Percentiles rank a stretch among this genome's conserved stretches.
phyloP scores from a whole-genome alignment of 371 early-diverging fungal genomes.

The Mortierella sp. region DNA sequence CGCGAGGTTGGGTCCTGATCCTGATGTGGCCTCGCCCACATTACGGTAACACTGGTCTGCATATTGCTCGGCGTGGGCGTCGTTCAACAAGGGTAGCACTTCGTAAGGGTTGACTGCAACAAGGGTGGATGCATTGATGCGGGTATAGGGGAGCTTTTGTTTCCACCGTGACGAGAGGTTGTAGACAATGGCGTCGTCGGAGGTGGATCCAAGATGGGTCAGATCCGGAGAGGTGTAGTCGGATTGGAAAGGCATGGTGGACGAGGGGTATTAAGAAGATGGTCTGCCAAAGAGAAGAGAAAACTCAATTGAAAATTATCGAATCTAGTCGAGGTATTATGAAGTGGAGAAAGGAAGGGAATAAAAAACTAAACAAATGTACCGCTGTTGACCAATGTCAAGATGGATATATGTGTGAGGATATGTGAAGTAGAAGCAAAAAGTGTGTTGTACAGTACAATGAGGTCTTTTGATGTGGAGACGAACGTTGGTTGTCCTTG shows the following conservation, averaged over 20 bases:
- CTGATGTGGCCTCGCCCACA: conserved; percentile 8
- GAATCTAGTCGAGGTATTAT: not conserved
- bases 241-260: conserved; percentile 39
- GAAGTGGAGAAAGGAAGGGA: not conserved
- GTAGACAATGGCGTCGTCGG: conserved; percentile 55
- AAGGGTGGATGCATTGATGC: conserved; percentile 70
- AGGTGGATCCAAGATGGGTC: conserved; percentile 52
- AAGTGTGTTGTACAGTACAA: not conserved
- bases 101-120: conserved; percentile 71
- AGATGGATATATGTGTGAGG: too few species aligned
- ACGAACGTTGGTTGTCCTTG: not conserved
- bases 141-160: conserved; percentile 66
- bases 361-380: not conserved
- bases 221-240: conserved; percentile 54
- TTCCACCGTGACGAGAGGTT: conserved; percentile 54
- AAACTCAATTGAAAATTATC: not conserved
- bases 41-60: conserved; percentile 63
- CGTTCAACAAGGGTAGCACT: conserved; percentile 64
- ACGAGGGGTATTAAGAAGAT: not conserved
- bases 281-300: not conserved
- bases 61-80: conserved; percentile 63
- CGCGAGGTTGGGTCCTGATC: not conserved
- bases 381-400: too few species aligned
- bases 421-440: not conserved
- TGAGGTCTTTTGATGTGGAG: not conserved